These are phyloP conservation scores for Trichophyton verrucosum DNA, from an alignment of 2,329 filamentous ascomycete genomes.

Conservation along the genomic window DNA sequence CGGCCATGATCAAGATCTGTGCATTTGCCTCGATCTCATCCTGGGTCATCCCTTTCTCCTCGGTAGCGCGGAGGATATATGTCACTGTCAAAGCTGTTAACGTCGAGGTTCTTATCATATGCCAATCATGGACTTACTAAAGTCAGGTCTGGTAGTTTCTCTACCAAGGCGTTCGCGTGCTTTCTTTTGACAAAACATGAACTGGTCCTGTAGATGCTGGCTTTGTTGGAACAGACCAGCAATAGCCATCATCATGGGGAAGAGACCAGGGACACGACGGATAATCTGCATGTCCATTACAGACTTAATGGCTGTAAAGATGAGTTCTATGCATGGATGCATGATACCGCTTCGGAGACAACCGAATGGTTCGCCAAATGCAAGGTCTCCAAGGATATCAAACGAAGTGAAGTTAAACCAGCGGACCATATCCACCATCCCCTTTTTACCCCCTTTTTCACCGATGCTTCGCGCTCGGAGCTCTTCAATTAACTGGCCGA, in stretches of 20 bases:
- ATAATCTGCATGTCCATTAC: neutral
- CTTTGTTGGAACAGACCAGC: neutral
- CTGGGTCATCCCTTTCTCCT: conserved; percentile 2
- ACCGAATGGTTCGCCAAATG: conserved; percentile 22
- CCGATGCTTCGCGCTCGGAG: neutral
- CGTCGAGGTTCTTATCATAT: neutral
- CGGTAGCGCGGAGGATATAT: neutral
- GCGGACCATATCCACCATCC: conserved; percentile 15
- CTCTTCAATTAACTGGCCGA: neutral
- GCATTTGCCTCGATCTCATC: conserved; percentile 14
- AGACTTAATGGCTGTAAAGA: conserved; percentile 13
- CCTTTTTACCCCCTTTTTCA: neutral
- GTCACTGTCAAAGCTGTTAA: neutral
- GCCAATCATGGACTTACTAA: neutral
- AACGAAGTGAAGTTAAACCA: conserved; percentile 25
- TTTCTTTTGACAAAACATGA: neutral
- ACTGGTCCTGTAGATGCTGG: neutral
- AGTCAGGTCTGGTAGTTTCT: neutral
- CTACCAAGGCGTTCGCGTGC: neutral
- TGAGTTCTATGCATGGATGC: conserved; percentile 19
- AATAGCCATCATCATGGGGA: neutral
- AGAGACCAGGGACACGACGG: neutral
- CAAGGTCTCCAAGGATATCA: conserved; percentile 23
- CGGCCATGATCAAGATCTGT: conserved; percentile 30
- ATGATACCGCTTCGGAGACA: conserved; percentile 18